Evolutionary conservation across 106 monocot genomes (phyloP).

Genomic region (Allium cepa): DNA sequence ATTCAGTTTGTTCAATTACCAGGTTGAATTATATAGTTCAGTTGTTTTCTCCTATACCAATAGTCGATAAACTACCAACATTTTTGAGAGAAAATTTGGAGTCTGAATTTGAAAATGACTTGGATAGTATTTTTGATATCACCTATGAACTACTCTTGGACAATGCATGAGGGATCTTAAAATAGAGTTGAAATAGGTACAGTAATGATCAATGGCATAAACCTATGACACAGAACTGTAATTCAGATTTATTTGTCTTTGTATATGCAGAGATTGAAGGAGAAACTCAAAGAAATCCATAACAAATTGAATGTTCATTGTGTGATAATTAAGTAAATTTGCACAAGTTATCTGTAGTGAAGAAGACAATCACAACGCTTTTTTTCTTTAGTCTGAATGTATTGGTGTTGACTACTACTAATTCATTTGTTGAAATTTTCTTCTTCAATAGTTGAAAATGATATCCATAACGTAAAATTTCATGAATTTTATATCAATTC

Average conservation of each 20-base stretch:
- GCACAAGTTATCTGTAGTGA: too few relatives aligned
- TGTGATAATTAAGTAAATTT: too few relatives aligned
- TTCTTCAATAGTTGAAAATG: too few relatives aligned
- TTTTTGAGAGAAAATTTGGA: slow-evolving; percentile 76
- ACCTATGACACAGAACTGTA: not conserved
- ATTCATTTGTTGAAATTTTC: too few relatives aligned
- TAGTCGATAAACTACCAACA: slow-evolving; percentile 79
- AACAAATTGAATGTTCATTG: slow-evolving; percentile 16
- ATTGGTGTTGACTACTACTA: too few relatives aligned
- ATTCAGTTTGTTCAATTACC: not conserved
- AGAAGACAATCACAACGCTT: too few relatives aligned
- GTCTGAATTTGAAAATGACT: slow-evolving; percentile 68
- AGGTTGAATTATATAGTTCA: slow-evolving; percentile 46
- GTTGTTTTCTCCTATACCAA: slow-evolving; percentile 90
- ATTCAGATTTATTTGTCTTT: slow-evolving; percentile 1
- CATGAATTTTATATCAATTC: too few relatives aligned
- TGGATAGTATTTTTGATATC: slow-evolving; percentile 72
- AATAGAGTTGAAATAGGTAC: slow-evolving; percentile 70
- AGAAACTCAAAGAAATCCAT: slow-evolving; percentile 11
- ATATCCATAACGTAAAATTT: too few relatives aligned
- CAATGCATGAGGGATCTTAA: slow-evolving; percentile 61
- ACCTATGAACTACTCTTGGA: slow-evolving; percentile 53
- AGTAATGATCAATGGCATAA: not conserved
- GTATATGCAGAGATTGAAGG: slow-evolving; percentile 39
- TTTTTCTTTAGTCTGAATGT: too few relatives aligned